Evolutionary conservation across 2,329 filamentous ascomycete genomes (phyloP), one percentile per base, ranked within the genome.

Genomic region (Teratosphaeria gauchensis): DNA sequence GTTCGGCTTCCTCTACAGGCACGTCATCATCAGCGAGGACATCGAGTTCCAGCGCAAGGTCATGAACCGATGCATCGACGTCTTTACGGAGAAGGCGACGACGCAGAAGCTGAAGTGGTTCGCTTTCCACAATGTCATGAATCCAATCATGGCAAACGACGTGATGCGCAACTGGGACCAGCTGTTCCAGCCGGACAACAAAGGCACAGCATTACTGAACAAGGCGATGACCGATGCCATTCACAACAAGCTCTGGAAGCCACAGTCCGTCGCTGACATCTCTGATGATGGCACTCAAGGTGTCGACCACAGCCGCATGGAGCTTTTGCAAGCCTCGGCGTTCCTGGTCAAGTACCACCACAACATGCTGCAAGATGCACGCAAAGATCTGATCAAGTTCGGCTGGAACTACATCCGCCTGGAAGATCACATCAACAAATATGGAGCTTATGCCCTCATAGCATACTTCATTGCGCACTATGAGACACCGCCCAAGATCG

Each of bases 381-480:
- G 95, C 42, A 99, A 99, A 74, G 94, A 99, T 64, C 92, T 99
- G 62, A 99, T 99, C 70, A 97, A 96, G 75, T 99, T 97, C 74
- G 92, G 91, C 2, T 99, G 94, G 94, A 96, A 92, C 19, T 97
- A 96, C 71, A 99, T 99, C 68, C 85, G 90, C 28, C 82, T 99
- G n/a, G 95, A 99, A 69, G 94, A 99, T 73, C 89, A 96, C 59
- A 96, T 99, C 77, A 99, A 97, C 78, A 99, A 99, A 74, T 94
- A 97, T 72, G 94, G 92, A 0, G 92, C 94, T 2, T 99, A 99
- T 68, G 92, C 96, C 4, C 85, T 99, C 5, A 95, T 99, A 61
- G 91, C 90, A 2, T 99, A 96, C 74, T 99, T 99, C 76, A 96
- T 99, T 67, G 90, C 90, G 0, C 89, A 95, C 63, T 99, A 95